A percentile compares a stretch with the other conserved stretches of the same genome.
phyloP scores from a whole-genome alignment of 768 basidiomycete species.

The Amanita molliuscula region DNA sequence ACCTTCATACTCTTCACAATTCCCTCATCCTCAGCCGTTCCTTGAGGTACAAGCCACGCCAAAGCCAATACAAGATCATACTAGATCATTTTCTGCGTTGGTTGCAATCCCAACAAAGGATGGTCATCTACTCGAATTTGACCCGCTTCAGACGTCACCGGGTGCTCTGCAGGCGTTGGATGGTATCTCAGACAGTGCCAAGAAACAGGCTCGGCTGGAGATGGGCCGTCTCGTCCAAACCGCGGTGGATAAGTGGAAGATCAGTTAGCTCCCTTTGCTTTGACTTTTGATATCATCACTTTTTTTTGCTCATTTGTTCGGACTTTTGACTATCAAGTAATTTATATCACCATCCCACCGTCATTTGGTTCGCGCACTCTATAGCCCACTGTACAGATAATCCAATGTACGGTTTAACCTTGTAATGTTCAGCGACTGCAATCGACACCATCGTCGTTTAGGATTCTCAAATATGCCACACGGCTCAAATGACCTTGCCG shows the following conservation, averaged over 20 bases:
- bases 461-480: constrained; percentile 32
- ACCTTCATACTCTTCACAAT: constrained; percentile 12
- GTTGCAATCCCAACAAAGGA: constrained; percentile 75
- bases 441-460: constrained; percentile 9
- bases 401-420: background rate
- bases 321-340: constrained; percentile 6
- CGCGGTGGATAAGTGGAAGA: constrained; percentile 71
- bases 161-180: constrained; percentile 64
- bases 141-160: constrained; percentile 69
- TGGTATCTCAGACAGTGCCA: constrained; percentile 72
- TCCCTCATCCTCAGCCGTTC: constrained; percentile 15
- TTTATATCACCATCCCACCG: constrained; percentile 6
- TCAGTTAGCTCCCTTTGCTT: constrained; percentile 20
- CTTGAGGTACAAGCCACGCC: constrained; percentile 21
- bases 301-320: constrained; percentile 7
- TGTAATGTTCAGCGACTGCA: constrained; percentile 3
- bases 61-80: constrained; percentile 20
- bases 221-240: constrained; percentile 64
- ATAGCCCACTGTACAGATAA: constrained; percentile 2
- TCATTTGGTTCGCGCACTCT: constrained; percentile 2
- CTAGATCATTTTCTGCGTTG: constrained; percentile 40
- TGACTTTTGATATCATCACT: background rate
- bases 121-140: constrained; percentile 77
- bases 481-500: constrained; percentile 44
- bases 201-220: constrained; percentile 72